Percentiles rank a stretch among this genome's conserved stretches.
Evolutionary conservation across 2,329 filamentous ascomycete genomes (phyloP).

Genomic region (Pyrenophora teres): DNA sequence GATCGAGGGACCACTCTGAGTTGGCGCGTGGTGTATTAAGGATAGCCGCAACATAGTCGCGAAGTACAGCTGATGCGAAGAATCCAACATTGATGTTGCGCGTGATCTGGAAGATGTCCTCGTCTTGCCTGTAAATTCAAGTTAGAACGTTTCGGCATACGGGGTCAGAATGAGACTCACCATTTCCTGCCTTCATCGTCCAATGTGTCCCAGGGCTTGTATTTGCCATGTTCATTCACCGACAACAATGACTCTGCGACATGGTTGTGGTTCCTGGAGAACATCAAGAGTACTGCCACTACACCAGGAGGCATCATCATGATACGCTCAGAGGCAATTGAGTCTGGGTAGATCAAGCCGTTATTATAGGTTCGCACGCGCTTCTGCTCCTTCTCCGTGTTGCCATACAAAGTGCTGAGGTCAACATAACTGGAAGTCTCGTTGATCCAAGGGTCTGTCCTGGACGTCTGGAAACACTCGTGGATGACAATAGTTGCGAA

Average conservation of each 20-base stretch:
- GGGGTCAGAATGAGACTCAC: conserved; percentile 12
- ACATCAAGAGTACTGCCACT: conserved; percentile 68
- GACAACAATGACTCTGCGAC: conserved; percentile 74
- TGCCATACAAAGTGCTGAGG: conserved; percentile 70
- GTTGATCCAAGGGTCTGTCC: conserved; percentile 64
- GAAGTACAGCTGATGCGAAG: conserved; percentile 67
- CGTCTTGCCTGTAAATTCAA: conserved; percentile 32
- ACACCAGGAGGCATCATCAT: conserved; percentile 71
- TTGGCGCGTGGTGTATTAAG: conserved; percentile 72
- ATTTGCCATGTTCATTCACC: conserved; percentile 82
- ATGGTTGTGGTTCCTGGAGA: conserved; percentile 79
- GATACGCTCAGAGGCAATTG: conserved; percentile 67
- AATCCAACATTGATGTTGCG: conserved; percentile 57
- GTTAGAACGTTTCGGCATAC: background rate
- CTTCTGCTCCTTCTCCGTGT: conserved; percentile 67
- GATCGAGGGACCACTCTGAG: conserved; percentile 80
- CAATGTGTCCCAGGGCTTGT: conserved; percentile 70
- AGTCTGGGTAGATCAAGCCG: conserved; percentile 70
- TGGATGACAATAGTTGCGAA: conserved; percentile 67
- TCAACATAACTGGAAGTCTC: conserved; percentile 76
- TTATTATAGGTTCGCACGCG: conserved; percentile 67
- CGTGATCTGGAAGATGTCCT: conserved; percentile 60
- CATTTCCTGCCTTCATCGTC: conserved; percentile 44
- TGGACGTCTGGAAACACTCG: conserved; percentile 68
- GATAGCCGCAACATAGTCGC: conserved; percentile 80